Percentiles rank a stretch among this genome's conserved stretches.
Conservation (phyloP, 495 filamentous ascomycete species). For the Penicillium argentinense region DNA sequence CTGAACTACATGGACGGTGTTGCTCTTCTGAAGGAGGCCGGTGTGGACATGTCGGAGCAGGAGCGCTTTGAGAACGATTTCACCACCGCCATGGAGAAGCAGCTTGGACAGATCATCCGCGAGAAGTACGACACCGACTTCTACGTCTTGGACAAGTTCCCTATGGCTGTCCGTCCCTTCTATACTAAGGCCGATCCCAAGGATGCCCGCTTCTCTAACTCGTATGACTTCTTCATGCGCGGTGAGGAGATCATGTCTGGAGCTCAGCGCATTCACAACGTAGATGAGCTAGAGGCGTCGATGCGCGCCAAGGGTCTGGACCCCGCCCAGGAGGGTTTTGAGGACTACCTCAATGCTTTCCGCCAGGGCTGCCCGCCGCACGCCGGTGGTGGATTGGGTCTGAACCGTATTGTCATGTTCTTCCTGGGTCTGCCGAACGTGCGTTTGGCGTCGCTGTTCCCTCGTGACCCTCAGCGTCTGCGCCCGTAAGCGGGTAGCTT, state of each 20-base stretch:
- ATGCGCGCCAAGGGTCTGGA: slow-evolving; percentile 74
- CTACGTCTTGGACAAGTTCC: slow-evolving; percentile 91
- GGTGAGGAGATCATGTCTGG: slow-evolving; percentile 88
- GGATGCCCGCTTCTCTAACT: slow-evolving; percentile 70
- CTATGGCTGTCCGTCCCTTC: slow-evolving; percentile 80
- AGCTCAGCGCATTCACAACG: slow-evolving; percentile 80
- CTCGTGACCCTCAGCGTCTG: slow-evolving; percentile 81
- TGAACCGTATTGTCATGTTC: slow-evolving; percentile 88
- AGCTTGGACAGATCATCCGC: slow-evolving; percentile 79
- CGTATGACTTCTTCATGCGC: slow-evolving; percentile 93
- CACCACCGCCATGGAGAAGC: slow-evolving; percentile 82
- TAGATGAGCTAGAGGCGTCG: slow-evolving; percentile 63
- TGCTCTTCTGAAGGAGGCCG: slow-evolving; percentile 74
- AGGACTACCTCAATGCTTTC: slow-evolving; percentile 84
- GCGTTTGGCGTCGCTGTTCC: slow-evolving; percentile 74
- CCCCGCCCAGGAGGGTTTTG: slow-evolving; percentile 69
- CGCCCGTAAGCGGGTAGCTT: slow-evolving; percentile 51
- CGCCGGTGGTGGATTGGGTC: slow-evolving; percentile 81
- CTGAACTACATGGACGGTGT: slow-evolving; percentile 86
- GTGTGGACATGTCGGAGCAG: slow-evolving; percentile 70
- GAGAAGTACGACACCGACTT: slow-evolving; percentile 88
- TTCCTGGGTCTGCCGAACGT: slow-evolving; percentile 83
- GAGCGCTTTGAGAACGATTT: slow-evolving; percentile 72
- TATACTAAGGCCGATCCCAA: slow-evolving; percentile 80
- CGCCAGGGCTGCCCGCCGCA: slow-evolving; percentile 76